Evolutionary conservation across 2,329 filamentous ascomycete species (phyloP), one percentile per base, ranked within the genome.

Genomic region (Colletotrichum sp.): DNA sequence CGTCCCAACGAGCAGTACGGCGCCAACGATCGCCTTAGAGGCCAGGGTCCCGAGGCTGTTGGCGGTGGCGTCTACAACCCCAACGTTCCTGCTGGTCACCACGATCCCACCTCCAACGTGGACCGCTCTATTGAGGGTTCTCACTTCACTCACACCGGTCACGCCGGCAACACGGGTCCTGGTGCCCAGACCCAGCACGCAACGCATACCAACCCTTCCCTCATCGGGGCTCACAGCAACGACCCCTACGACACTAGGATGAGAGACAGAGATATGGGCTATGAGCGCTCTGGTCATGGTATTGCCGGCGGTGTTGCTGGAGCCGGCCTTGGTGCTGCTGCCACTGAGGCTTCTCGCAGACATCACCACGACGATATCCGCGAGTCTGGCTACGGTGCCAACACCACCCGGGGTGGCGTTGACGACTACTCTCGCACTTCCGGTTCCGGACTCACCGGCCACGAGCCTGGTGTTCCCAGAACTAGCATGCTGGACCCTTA

Each of bases 401-500:
- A 66, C 12, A 71, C 36, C 65, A 66, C 71, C 28, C 75, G 52
- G 10, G 34, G 75, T 3, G 34, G 70, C 21, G 49, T 68, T 13
- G 49, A 74, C 21, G 66, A 71, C 9, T 28, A 30, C 26, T 34
- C 60, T 2, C 75, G 66, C 18, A 30, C 28, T 59, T 64, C 62
- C 32, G 34, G 62, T 2, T n/a, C 62, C 21, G 62, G 72, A 24
- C 10, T 76, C 1, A 44, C 32, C 13, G 74, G 74, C 8, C 9
- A 60, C 21, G 70, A 76, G 49, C 70, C 64, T 5, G 76, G 71
- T 16, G 68, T 75, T 0, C 77, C 77, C 6, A 74, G 67, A 57
- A 64, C 39, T 5, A 78, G 68, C 68, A 77, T 78, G 77, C 72
- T 78, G 6, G 77, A 78, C 68, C 75, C 77, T 16, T 75, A 77